phyloP scores from a whole-genome alignment of 352 stramenopile species.

The Elongisporangium anandrum region DNA sequence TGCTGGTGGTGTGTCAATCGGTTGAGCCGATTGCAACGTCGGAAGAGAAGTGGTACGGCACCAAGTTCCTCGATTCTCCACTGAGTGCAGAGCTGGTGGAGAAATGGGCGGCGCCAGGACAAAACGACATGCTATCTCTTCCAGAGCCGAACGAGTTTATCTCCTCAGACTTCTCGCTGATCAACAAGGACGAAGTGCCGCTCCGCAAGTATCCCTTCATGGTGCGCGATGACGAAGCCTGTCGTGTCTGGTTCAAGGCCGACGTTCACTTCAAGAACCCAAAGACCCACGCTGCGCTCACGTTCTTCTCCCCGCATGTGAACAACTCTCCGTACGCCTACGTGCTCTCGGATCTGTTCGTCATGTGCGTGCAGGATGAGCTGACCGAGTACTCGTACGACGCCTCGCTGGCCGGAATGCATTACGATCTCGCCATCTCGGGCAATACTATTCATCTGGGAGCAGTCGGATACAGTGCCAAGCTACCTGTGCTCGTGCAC shows the following conservation, averaged over 20 bases:
- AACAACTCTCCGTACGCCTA: slow-evolving; percentile 46
- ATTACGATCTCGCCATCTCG: slow-evolving; percentile 39
- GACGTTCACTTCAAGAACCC: slow-evolving; percentile 86
- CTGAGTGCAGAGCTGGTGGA: slow-evolving; percentile 20
- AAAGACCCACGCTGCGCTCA: slow-evolving; percentile 70
- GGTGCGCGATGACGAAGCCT: slow-evolving; percentile 28
- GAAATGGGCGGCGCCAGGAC: slow-evolving; percentile 10
- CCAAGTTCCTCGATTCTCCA: slow-evolving; percentile 27
- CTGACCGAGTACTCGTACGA: slow-evolving; percentile 75
- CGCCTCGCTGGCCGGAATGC: slow-evolving; percentile 55
- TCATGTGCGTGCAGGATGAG: slow-evolving; percentile 67
- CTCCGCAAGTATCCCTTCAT: slow-evolving; percentile 20
- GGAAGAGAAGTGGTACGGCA: slow-evolving; percentile 47
- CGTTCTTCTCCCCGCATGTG: slow-evolving; percentile 53
- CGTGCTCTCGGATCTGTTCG: slow-evolving; percentile 62
- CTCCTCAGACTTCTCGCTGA: slow-evolving; percentile 14
- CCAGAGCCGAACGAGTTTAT: slow-evolving; percentile 30
- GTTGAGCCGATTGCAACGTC: slow-evolving; percentile 17
- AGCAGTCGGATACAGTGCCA: slow-evolving; percentile 41
- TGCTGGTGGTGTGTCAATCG: slow-evolving; percentile 30
- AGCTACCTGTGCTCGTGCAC: slow-evolving; percentile 30
- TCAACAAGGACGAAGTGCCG: slow-evolving; percentile 9
- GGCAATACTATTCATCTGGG: slow-evolving; percentile 38
- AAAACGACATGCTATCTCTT: slow-evolving; percentile 34
- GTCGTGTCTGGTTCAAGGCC: slow-evolving; percentile 72